These are phyloP conservation scores for Penicillium riverlandense DNA, from an alignment of 495 filamentous ascomycete genomes.

Conservation along the genomic window DNA sequence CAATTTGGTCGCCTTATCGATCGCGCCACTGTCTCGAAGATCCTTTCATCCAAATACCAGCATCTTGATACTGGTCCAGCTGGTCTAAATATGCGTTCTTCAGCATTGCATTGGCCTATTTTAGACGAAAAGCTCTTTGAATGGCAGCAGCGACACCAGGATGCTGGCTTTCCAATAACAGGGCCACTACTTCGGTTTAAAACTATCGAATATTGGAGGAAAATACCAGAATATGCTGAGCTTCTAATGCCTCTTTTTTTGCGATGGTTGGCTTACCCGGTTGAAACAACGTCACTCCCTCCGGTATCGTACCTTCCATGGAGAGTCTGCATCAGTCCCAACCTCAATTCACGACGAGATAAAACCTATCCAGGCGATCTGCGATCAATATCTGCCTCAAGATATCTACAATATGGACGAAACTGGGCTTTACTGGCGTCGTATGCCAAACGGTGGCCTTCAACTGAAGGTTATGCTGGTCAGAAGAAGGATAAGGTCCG, in stretches of 20 bases:
- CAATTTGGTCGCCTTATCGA: slow-evolving; percentile 2
- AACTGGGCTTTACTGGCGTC: slow-evolving; percentile 4
- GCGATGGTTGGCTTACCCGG: slow-evolving; percentile 5
- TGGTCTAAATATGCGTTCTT: not conserved
- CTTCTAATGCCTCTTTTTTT: slow-evolving; percentile 2
- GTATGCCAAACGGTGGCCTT: slow-evolving; percentile 7
- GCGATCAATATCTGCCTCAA: slow-evolving; percentile 1
- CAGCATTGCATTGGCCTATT: slow-evolving; percentile 3
- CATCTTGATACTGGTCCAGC: slow-evolving; percentile 6
- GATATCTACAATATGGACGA: slow-evolving; percentile 11
- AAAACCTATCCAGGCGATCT: slow-evolving; percentile 1
- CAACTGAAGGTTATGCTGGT: not conserved
- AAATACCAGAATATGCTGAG: slow-evolving; percentile 5
- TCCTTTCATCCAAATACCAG: slow-evolving; percentile 6
- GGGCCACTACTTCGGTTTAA: slow-evolving; percentile 2
- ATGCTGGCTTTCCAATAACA: slow-evolving; percentile 2
- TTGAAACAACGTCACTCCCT: slow-evolving; percentile 5
- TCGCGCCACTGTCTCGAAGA: slow-evolving; percentile 1
- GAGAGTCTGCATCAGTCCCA: slow-evolving; percentile 5
- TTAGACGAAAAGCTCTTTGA: slow-evolving; percentile 3
- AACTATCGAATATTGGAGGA: slow-evolving; percentile 3
- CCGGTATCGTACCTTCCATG: slow-evolving; percentile 4
- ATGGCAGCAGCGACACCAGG: not conserved
- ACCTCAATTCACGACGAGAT: slow-evolving; percentile 4
- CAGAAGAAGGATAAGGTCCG: slow-evolving; percentile 5